Percentiles rank a stretch among this genome's conserved stretches.
phyloP scores from a whole-genome alignment of 179 eudicot genomes.

The Beta lomatogona region DNA sequence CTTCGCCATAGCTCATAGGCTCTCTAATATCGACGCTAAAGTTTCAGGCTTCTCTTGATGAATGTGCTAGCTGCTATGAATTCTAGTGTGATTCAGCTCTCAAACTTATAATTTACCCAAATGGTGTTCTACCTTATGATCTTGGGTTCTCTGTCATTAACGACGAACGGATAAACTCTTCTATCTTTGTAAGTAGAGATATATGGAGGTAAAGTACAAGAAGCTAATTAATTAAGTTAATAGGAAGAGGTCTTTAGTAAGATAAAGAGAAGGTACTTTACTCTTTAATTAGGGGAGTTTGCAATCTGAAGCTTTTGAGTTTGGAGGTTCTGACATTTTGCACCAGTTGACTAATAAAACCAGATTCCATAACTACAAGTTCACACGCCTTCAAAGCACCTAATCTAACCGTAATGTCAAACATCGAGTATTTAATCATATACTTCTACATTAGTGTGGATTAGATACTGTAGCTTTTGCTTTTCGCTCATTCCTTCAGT shows the following conservation, averaged over 20 bases:
- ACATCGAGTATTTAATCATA: background rate
- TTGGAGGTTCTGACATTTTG: constrained; percentile 14
- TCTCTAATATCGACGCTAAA: too few relatives aligned
- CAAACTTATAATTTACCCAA: too few relatives aligned
- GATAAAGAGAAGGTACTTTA: constrained; percentile 15
- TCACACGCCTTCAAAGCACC: constrained; percentile 8
- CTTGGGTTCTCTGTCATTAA: too few relatives aligned
- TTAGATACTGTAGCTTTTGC: background rate
- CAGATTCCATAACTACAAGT: constrained; percentile 23
- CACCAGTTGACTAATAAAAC: constrained; percentile 14
- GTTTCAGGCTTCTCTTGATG: too few relatives aligned
- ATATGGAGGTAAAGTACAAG: too few relatives aligned
- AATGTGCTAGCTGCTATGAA: too few relatives aligned
- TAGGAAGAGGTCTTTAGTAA: background rate
- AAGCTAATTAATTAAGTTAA: background rate
- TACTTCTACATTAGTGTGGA: background rate
- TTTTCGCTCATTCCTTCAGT: background rate
- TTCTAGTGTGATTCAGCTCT: too few relatives aligned
- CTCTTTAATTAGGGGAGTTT: constrained; percentile 20
- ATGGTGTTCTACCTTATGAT: too few relatives aligned
- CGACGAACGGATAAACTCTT: too few relatives aligned
- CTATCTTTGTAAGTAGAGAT: too few relatives aligned
- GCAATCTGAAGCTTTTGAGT: constrained; percentile 2
- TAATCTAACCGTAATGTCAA: constrained; percentile 19
- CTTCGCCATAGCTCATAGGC: too few relatives aligned